phyloP scores from a whole-genome alignment of 164 flowering plant species.

The Piper betle region DNA sequence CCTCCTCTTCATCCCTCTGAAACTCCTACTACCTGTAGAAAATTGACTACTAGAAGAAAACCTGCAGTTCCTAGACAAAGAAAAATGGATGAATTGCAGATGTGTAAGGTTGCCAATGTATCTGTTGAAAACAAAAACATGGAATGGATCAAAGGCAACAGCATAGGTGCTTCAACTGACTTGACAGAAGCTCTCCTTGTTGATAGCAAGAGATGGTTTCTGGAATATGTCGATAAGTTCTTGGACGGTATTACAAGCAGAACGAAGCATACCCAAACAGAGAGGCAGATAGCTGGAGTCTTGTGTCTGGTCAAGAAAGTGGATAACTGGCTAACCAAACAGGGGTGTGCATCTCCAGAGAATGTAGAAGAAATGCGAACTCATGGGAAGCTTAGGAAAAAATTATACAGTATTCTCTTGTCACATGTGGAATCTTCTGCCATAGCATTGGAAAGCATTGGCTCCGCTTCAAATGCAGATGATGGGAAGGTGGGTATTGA shows the following conservation, averaged over 20 bases:
- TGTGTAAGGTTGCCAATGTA: slow-evolving; percentile 3
- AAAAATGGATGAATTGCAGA: slow-evolving; percentile 11
- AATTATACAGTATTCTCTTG: slow-evolving; percentile 36
- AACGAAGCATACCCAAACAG: slow-evolving; percentile 11
- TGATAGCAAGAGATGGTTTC: slow-evolving; percentile 34
- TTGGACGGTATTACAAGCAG: slow-evolving; percentile 28
- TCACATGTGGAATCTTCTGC: slow-evolving; percentile 45
- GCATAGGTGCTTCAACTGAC: slow-evolving; percentile 13
- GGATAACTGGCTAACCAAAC: slow-evolving; percentile 36
- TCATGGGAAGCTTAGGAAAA: slow-evolving; percentile 33
- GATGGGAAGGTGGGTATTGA: slow-evolving; percentile 1
- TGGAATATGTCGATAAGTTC: slow-evolving; percentile 32
- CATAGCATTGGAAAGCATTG: slow-evolving; percentile 18
- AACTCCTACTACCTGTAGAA: slow-evolving; percentile 5
- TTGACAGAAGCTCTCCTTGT: slow-evolving; percentile 26
- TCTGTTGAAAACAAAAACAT: slow-evolving; percentile 9
- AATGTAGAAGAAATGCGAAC: slow-evolving; percentile 22
- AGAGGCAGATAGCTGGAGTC: slow-evolving; percentile 23
- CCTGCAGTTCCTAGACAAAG: slow-evolving; percentile 10
- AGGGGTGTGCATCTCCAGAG: slow-evolving; percentile 2
- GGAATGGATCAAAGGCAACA: slow-evolving; percentile 35
- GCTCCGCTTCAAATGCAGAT: slow-evolving; percentile 4
- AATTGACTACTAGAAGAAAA: slow-evolving; percentile 8
- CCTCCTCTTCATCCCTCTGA: slow-evolving; percentile 1
- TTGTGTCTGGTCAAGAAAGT: slow-evolving; percentile 45